Evolutionary conservation across 495 filamentous ascomycete species (phyloP), one percentile per base, ranked within the genome.

Genomic region (Lepidopterella palustris): DNA sequence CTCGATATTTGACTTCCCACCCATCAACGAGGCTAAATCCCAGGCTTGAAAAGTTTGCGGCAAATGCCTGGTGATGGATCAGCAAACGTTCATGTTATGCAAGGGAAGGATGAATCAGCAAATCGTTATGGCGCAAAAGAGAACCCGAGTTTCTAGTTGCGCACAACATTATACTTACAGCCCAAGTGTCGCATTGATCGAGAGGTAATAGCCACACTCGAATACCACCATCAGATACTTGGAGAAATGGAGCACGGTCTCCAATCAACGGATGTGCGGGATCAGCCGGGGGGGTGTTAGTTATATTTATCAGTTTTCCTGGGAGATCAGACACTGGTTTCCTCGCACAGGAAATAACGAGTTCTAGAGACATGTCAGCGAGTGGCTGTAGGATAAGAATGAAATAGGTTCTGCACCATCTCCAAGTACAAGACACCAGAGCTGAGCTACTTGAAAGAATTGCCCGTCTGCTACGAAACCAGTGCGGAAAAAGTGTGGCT

Each of bases 341-440:
- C 10, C 56, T 20, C 15, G 56, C 29, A 24, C 56, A 58, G 10
- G 56, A 24, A 5, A 58, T 18, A 21, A 57, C 18, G n/a, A 57
- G 29, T 6, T 26, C 55, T 57, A 24, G 4, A 3, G 9, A 48
- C n/a, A n/a, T n/a, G 18, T 42, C 10, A 27, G 32, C 27, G 10
- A 45, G 13, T 4, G 45, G 26, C 15, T 23, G 1, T 23, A 23
- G 10, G 23, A 47, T 26, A 25, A 8, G 13, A 10, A 4, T 15
- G 13, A 24, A 11, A 6, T 11, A 29, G 15, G 18, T 5, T 25
- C 26, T 11, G 9, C 35, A 58, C 56, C 27, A 52, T 58, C 56
- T 51, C 56, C 56, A 31, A 58, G 13, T 11, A 58, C 24, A 5
- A 58, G 4, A 58, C 56, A 58, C 56, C 56, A 58, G 28, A 58